Base-by-base conservation (phyloP, 352 stramenopile genomes). In the Pythium sukuiense region DNA sequence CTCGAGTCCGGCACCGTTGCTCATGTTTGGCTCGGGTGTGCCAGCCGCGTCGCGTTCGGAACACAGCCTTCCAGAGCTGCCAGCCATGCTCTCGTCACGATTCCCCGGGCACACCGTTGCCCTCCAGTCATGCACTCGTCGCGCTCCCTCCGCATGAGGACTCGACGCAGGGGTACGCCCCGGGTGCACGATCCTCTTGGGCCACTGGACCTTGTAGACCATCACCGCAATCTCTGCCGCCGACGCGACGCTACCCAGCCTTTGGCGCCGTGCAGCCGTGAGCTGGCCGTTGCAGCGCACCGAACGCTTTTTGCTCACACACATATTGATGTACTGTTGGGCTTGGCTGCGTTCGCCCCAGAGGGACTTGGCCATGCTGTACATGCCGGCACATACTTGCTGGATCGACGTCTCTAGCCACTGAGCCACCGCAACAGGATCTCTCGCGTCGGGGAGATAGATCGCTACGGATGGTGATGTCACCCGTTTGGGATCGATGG, bases 241-340 rank as follows among this genome's bases (percentile, higher is more conserved):
- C 6, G 24, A 35, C 48, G 26, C 48, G 24, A 11, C 4, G 12
- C 27, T 55, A 24, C 20, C 20, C 20, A 24, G 48, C 48, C 48
- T 35, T 5, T 13, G 48, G 7, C 48, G 4, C 6, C 48, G 48
- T 5, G 24, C n/a, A 6, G 35, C 48, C 48, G 3, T 55, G 48
- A 55, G 24, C 26, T 55, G 48, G 5, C 48, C 48, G 8, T n/a
- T 20, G 24, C 48, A 55, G 2, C 48, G 18, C 5, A 35, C 4
- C 20, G 48, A 33, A 4, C 48, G 48, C 13, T 55, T 55, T 16
- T 55, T 33, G 48, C 48, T 55, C 48, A 55, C 48, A 32, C 48
- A 55, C 3, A 24, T 12, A 29, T 55, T 55, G n/a, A 55, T 55
- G 48, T 55, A 32, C 48, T 24, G 18, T n/a, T 35, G 32, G 32